Base-by-base conservation (phyloP, 257 asterid species). In the Solanum chmielewskii region DNA sequence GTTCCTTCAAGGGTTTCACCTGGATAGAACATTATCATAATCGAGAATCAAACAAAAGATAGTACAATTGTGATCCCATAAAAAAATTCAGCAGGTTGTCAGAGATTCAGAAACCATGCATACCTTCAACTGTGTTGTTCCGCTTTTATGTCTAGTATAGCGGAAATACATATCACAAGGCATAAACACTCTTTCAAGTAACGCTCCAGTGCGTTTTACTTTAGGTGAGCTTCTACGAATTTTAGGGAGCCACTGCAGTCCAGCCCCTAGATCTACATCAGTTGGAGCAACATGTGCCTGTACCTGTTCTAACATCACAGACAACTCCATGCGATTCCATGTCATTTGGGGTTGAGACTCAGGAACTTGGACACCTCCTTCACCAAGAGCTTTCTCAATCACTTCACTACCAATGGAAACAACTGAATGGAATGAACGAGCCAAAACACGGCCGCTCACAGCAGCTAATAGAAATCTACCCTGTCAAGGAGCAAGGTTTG, bases 211-310 rank as follows among this genome's bases (percentile, higher is more conserved):
- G 71, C 99, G 98, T 92, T 97, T 97, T 84, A 96, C 98, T 91
- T 96, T 95, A 66, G 99, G 99, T 59, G 99, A 97, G 92, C 98
- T 95, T 90, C 98, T 92, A 59, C 93, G 97, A 90, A 97, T 97
- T 93, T 94, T 96, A 10, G 99, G 99, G 90, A 97, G 99, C 99
- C 99, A 97, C 91, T 97, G 99, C 89, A 97, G 86, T 88, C 99
- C 99, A 90, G 99, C 99, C 83, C 99, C 99, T 70, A 98, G 99
- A 90, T 97, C 99, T 86, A 97, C 98, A 87, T 97, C 99, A 86
- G 99, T 97, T 88, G 99, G 99, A 90, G 99, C 99, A 86, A 97
- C 99, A 93, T 97, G 99, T 92, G 99, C 99, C 92, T 97, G 99
- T 90, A 97, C 99, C 68, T 96, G 98, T 93, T 97, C 99, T 93